These are phyloP conservation scores for Garcia nutans DNA, from an alignment of 345 rosid species.

Conservation along the genomic window DNA sequence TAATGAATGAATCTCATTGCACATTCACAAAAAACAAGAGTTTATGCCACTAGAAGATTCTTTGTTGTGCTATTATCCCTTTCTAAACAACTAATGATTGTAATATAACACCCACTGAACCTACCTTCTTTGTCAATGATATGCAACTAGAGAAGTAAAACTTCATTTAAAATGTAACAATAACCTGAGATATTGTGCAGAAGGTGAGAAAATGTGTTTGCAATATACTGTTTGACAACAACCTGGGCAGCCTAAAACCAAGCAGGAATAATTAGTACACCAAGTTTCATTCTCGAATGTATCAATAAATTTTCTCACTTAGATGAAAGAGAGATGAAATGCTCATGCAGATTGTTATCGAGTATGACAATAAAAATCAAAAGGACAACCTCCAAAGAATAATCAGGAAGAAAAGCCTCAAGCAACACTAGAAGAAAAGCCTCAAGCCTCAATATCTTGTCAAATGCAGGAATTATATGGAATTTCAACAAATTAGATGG, in stretches of 20 bases:
- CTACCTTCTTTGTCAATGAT: background rate
- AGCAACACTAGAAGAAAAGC: slow-evolving; percentile 54
- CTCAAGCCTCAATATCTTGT: too few relatives aligned
- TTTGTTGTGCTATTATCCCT: slow-evolving; percentile 3
- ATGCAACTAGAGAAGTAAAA: background rate
- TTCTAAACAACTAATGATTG: slow-evolving; percentile 8
- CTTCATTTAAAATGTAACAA: slow-evolving; percentile 3
- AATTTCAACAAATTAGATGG: slow-evolving; percentile 12
- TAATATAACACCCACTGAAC: slow-evolving; percentile 8
- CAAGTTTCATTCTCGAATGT: slow-evolving; percentile 7
- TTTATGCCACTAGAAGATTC: background rate
- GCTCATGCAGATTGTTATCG: background rate
- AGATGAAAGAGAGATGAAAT: slow-evolving; percentile 3
- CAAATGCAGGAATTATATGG: too few relatives aligned
- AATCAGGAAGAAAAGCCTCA: slow-evolving; percentile 75
- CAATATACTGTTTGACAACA: slow-evolving; percentile 65
- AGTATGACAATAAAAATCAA: slow-evolving; percentile 19
- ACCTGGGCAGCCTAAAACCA: slow-evolving; percentile 75
- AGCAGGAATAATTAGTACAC: slow-evolving; percentile 30
- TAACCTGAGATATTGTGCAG: slow-evolving; percentile 80
- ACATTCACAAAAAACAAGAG: background rate
- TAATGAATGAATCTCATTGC: too few relatives aligned
- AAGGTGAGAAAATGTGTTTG: slow-evolving; percentile 64
- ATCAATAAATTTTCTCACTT: background rate
- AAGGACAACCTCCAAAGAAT: slow-evolving; percentile 61